Evolutionary conservation across 495 filamentous ascomycete genomes (phyloP).

Genomic region (Lichenothelia convexa): DNA sequence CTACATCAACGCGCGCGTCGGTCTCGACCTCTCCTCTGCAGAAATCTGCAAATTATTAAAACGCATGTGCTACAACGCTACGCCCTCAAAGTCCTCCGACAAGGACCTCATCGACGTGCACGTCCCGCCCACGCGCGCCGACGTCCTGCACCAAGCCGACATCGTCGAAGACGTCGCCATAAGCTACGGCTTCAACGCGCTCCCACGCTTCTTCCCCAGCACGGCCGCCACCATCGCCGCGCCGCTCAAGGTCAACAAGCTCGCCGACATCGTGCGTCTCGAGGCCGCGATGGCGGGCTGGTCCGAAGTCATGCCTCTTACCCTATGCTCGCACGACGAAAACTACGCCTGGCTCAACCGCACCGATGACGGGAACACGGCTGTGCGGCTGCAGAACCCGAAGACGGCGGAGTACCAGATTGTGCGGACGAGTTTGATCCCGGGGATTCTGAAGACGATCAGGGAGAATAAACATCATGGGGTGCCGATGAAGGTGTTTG

Average conservation of each 20-base stretch:
- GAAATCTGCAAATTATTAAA: constrained; percentile 57
- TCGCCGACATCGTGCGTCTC: constrained; percentile 73
- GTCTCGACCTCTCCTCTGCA: constrained; percentile 49
- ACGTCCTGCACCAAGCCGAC: constrained; percentile 90
- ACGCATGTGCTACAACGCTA: constrained; percentile 71
- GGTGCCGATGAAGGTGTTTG: constrained; percentile 84
- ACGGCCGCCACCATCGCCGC: constrained; percentile 70
- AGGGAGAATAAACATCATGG: constrained; percentile 83
- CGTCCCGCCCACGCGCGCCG: constrained; percentile 75
- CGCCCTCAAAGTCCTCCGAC: constrained; percentile 43
- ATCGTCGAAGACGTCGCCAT: constrained; percentile 98
- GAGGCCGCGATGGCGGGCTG: constrained; percentile 92
- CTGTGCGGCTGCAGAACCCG: constrained; percentile 81
- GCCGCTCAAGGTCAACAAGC: constrained; percentile 82
- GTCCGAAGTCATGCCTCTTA: constrained; percentile 90
- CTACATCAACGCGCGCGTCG: constrained; percentile 85
- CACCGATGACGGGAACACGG: constrained; percentile 67
- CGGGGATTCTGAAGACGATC: constrained; percentile 85
- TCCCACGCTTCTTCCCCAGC: constrained; percentile 67
- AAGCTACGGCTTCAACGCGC: constrained; percentile 88
- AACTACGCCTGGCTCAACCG: constrained; percentile 96
- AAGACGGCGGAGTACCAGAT: constrained; percentile 95
- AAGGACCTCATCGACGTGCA: constrained; percentile 54
- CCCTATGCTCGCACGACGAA: constrained; percentile 95
- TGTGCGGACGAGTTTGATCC: constrained; percentile 74